Percentiles rank a stretch among this genome's conserved stretches.
phyloP scores from a whole-genome alignment of 1,284 basidiomycete species.

The Austroboletus sp. region DNA sequence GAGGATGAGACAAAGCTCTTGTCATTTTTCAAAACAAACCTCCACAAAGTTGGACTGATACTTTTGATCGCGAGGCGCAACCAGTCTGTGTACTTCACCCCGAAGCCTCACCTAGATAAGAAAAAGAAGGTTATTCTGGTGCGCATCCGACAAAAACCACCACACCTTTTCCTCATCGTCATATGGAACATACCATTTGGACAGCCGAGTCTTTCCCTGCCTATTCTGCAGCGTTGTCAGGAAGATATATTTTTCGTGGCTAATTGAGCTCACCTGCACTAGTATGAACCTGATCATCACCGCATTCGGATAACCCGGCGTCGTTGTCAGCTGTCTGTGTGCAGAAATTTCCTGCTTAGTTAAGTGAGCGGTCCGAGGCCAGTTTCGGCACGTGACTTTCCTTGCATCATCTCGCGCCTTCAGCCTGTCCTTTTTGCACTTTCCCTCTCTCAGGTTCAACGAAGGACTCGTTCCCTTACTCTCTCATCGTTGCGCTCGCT shows the following conservation, averaged over 20 bases:
- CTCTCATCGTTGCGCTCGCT: too few relatives aligned
- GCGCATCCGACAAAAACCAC: background rate
- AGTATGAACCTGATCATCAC: conserved; percentile 29
- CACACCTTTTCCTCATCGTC: conserved; percentile 92
- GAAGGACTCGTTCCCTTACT: too few relatives aligned
- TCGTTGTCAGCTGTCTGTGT: too few relatives aligned
- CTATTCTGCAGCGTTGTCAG: conserved; percentile 60
- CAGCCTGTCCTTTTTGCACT: too few relatives aligned
- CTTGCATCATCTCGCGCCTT: too few relatives aligned
- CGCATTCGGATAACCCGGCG: background rate
- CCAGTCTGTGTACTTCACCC: conserved; percentile 90
- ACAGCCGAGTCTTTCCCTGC: conserved; percentile 93
- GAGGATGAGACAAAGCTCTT: conserved; percentile 2
- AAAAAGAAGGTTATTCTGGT: conserved; percentile 2
- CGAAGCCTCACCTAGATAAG: conserved; percentile 70
- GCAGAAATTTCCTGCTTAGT: too few relatives aligned
- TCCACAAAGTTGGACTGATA: conserved; percentile 99
- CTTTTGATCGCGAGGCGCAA: conserved; percentile 96
- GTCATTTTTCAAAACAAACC: conserved; percentile 43
- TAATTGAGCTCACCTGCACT: conserved; percentile 16
- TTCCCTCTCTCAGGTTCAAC: too few relatives aligned
- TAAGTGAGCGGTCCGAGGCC: too few relatives aligned
- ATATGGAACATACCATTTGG: conserved; percentile 95
- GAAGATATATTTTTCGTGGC: background rate
- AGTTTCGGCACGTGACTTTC: too few relatives aligned